Conservation (phyloP, 768 basidiomycete genomes). For the Lyophyllum atratum region DNA sequence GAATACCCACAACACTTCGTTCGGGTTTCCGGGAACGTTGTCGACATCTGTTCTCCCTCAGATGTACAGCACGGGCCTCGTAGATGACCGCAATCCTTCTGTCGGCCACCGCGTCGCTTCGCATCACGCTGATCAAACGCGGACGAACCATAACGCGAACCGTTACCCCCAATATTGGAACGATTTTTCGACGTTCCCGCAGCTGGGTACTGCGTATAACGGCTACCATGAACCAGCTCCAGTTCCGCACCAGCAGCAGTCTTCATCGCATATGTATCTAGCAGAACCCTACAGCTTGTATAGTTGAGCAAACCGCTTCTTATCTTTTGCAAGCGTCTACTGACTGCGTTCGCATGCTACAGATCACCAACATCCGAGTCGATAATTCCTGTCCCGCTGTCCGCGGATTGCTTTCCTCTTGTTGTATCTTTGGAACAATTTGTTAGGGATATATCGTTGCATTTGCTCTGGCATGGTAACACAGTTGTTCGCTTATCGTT, state of each 20-base stretch:
- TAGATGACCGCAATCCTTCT: constrained; percentile 43
- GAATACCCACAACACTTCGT: constrained; percentile 22
- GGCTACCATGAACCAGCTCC: constrained; percentile 20
- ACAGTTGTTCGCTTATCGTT: constrained; percentile 2
- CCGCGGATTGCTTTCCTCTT: constrained; percentile 8
- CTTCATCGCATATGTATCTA: constrained; percentile 6
- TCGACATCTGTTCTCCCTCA: constrained; percentile 78
- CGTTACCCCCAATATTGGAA: constrained; percentile 58
- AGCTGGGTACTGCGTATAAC: constrained; percentile 44
- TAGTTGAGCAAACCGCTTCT: not conserved
- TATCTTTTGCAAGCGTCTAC: too few species aligned
- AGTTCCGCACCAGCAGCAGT: constrained; percentile 17
- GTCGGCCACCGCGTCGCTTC: constrained; percentile 2
- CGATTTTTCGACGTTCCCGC: constrained; percentile 54
- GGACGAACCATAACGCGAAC: constrained; percentile 19
- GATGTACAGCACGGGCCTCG: constrained; percentile 72
- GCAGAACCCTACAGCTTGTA: not conserved
- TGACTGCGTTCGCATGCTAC: not conserved
- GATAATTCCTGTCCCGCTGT: constrained; percentile 8
- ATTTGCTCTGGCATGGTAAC: constrained; percentile 1
- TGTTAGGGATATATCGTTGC: constrained; percentile 7
- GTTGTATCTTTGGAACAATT: constrained; percentile 9
- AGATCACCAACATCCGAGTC: constrained; percentile 1
- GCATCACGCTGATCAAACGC: constrained; percentile 14
- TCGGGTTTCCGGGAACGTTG: constrained; percentile 45